Evolutionary conservation across 352 stramenopile genomes (phyloP), one percentile per base, ranked within the genome.

Genomic region (Pythium aquatile): DNA sequence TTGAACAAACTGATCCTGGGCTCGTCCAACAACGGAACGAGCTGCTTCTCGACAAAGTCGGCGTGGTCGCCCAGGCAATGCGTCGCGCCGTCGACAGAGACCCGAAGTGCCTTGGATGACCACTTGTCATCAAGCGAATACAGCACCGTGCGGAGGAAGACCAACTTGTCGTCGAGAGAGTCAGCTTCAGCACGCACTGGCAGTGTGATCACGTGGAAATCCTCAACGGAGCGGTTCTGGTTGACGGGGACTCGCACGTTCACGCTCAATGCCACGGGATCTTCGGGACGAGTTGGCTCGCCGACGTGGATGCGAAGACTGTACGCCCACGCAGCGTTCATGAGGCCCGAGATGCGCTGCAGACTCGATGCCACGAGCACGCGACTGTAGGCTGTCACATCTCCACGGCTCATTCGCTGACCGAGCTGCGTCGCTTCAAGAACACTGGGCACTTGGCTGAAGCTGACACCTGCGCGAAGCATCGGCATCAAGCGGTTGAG

Each of bases 141-240:
- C 14, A 81, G 44, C 1, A 61, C 32, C 14, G 14, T 24, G 11
- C 24, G 20, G 6, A 74, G 1, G 9, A 70, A 55, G 24, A 16
- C 37, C 13, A 46, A 11, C 53, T 57, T 17, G 24, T 62, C 29
- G 26, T 72, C 61, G 9, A 59, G 54, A 5, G 70, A 69, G 5
- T 61, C 33, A 0, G 35, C 51, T 8, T 65, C 65, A 13, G 63
- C 58, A 32, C 46, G 53, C n/a, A 79, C 44, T 20, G 66, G 62
- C 5, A 81, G 30, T 11, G 66, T 69, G 29, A 75, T 16, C 0
- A 81, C 33, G 40, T 81, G 72, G 11, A 77, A 65, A 16, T 68
- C 52, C 3, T 61, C 40, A 20, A 75, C 66, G 37, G 69, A 20
- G 17, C 30, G 58, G 48, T 42, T 53, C 42, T 35, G 16, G 2